These are phyloP conservation scores for Trametes coccinea DNA, from an alignment of 768 basidiomycete genomes.

Conservation along the genomic window DNA sequence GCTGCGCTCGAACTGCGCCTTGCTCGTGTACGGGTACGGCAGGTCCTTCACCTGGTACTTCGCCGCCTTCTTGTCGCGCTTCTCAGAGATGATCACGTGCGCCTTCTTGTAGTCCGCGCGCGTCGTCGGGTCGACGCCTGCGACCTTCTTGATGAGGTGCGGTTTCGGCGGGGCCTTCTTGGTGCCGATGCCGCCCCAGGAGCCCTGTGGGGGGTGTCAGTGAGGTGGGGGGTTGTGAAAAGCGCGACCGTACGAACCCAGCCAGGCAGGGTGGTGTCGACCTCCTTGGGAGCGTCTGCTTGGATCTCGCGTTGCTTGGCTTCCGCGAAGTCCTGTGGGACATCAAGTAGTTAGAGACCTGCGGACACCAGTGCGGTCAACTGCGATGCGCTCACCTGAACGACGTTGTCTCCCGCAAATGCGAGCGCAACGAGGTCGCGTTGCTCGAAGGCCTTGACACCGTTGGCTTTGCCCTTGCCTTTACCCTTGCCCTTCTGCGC, in stretches of 20 bases:
- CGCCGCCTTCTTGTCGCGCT: slow-evolving; percentile 88
- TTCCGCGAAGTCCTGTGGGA: slow-evolving; percentile 75
- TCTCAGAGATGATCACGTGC: slow-evolving; percentile 95
- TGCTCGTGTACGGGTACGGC: slow-evolving; percentile 92
- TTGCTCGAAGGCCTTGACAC: slow-evolving; percentile 77
- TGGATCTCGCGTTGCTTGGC: slow-evolving; percentile 82
- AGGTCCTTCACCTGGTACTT: slow-evolving; percentile 90
- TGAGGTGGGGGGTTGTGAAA: background rate
- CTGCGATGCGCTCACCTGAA: slow-evolving; percentile 58
- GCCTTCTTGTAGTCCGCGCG: slow-evolving; percentile 85
- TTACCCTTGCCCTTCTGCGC: slow-evolving; percentile 35
- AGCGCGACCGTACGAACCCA: slow-evolving; percentile 64
- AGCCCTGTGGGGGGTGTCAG: slow-evolving; percentile 53
- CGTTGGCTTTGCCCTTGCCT: slow-evolving; percentile 41
- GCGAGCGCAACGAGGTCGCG: slow-evolving; percentile 91
- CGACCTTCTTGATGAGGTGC: slow-evolving; percentile 75
- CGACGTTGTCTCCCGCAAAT: slow-evolving; percentile 96
- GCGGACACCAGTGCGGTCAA: background rate
- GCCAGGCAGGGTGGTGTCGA: slow-evolving; percentile 90
- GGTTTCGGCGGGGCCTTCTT: slow-evolving; percentile 61
- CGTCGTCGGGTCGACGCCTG: slow-evolving; percentile 75
- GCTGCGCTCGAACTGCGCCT: slow-evolving; percentile 86
- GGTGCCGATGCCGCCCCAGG: slow-evolving; percentile 86
- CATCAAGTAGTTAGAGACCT: slow-evolving; percentile 4
- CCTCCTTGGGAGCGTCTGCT: slow-evolving; percentile 81